Evolutionary conservation across 305 asterid genomes (phyloP).

Genomic region (Plantago coronopus): DNA sequence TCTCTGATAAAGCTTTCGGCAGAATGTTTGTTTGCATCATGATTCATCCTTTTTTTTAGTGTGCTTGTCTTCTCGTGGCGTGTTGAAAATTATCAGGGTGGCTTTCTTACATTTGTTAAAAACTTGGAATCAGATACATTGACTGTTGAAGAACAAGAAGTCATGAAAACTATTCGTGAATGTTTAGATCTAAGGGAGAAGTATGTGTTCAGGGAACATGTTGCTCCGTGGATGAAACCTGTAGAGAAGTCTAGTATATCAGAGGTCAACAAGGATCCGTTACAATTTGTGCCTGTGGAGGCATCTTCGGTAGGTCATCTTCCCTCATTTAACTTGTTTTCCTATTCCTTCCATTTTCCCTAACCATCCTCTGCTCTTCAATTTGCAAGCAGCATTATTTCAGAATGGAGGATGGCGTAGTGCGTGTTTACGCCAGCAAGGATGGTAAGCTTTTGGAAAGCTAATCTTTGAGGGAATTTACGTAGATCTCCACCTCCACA

Average conservation of each 20-base stretch:
- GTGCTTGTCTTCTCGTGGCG: conserved; percentile 23
- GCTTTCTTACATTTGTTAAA: conserved; percentile 31
- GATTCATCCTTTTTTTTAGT: conserved; percentile 16
- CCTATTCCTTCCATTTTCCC: conserved; percentile 15
- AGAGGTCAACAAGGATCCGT: conserved; percentile 50
- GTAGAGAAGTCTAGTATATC: conserved; percentile 34
- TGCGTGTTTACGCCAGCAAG: conserved; percentile 70
- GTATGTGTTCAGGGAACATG: conserved; percentile 71
- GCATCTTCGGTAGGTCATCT: conserved; percentile 75
- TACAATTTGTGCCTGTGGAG: conserved; percentile 62
- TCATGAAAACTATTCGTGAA: conserved; percentile 67
- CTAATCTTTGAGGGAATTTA: conserved; percentile 20
- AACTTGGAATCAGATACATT: conserved; percentile 47
- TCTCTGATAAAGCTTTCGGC: conserved; percentile 24
- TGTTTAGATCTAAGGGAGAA: conserved; percentile 78
- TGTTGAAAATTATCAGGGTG: conserved; percentile 20
- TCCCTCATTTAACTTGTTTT: conserved; percentile 25
- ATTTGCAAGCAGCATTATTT: conserved; percentile 57
- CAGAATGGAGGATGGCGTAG: conserved; percentile 89
- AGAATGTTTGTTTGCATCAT: conserved; percentile 21
- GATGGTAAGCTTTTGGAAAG: conserved; percentile 46
- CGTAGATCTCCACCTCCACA: conserved; percentile 3
- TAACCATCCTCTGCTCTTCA: background rate
- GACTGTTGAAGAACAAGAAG: conserved; percentile 81
- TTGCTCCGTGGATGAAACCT: conserved; percentile 69